Evolutionary conservation across 345 rosid genomes (phyloP), one percentile per base, ranked within the genome.

Genomic region (Reutealis trisperma): DNA sequence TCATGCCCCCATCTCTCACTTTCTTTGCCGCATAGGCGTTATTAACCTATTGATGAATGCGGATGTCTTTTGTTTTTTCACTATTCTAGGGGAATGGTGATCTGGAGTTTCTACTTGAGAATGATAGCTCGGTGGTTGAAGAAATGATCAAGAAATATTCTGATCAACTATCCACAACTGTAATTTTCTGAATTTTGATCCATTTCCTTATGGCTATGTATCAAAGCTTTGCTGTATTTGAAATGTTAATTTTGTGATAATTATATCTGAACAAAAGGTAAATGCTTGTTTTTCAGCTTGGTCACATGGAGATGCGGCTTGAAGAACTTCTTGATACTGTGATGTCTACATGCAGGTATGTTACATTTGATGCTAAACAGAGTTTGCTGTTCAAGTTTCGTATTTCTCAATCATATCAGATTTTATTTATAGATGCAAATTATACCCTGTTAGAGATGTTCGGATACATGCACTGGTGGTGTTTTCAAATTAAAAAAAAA

Each of bases 271-370:
- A 42, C 44, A 63, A 76, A 69, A n/a, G 68, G 34, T 32, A 13
- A 32, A 41, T 63, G 52, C 41, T 75, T 81, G 8, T 61, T 70
- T 77, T 66, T 67, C 59, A 89, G 90, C 77, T 90, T 37, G 79
- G 63, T 21, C 77, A 87, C 83, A 90, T 89, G 92, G 90, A 89
- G 77, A 74, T 41, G 62, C 80, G 79, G 62, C 87, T 90, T 11
- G 92, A 87, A 80, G 81, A 84, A 68, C 81, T 87, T 79, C 89
- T 88, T 65, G 81, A 85, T 80, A 11, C 73, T 52, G 85, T 85
- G 71, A 72, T 73, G 51, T 74, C 79, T 63, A 65, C 70, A 21
- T 67, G 67, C 73, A 58, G 74, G 76, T 86, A 81, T 19, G 73
- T 21, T 70, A 70, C n/a, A 70, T 70, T 30, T 27, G 62, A 52